Evolutionary conservation across 1,284 basidiomycete species (phyloP).

Genomic region (Ceratobasidium sp.): DNA sequence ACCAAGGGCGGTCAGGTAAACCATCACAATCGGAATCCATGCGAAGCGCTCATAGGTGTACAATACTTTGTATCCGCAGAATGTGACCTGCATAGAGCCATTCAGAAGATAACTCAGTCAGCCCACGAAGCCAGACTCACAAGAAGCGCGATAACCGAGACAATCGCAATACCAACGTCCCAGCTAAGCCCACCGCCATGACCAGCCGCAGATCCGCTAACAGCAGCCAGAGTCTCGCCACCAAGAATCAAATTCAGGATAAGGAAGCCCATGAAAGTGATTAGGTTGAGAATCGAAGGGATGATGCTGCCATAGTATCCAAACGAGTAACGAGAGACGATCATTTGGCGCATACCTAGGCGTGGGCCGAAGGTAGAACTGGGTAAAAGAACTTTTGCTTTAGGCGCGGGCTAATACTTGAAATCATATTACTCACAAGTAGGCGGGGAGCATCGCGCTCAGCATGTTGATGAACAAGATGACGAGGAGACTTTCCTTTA

Average conservation of each 20-base stretch:
- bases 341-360: constrained; percentile 59
- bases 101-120: neutral
- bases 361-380: constrained; percentile 58
- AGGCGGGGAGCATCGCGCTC: constrained; percentile 54
- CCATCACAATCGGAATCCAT: constrained; percentile 59
- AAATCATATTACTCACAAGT: constrained; percentile 50
- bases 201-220: constrained; percentile 49
- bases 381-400: constrained; percentile 51
- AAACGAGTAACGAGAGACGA: constrained; percentile 58
- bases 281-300: constrained; percentile 54
- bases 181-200: constrained; percentile 54
- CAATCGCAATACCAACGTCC: constrained; percentile 57
- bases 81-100: constrained; percentile 25
- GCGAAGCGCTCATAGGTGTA: constrained; percentile 54
- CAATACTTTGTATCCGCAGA: constrained; percentile 57
- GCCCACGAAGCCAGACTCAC: neutral
- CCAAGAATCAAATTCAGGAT: constrained; percentile 60
- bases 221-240: constrained; percentile 54
- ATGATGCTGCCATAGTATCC: constrained; percentile 53
- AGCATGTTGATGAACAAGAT: constrained; percentile 60
- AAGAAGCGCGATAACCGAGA: constrained; percentile 51
- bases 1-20: constrained; percentile 54
- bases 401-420: neutral
- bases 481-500: constrained; percentile 56
- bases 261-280: constrained; percentile 58